Base-by-base conservation (phyloP, 1,139 yeast species). In the Blastobotrys serpentis region DNA sequence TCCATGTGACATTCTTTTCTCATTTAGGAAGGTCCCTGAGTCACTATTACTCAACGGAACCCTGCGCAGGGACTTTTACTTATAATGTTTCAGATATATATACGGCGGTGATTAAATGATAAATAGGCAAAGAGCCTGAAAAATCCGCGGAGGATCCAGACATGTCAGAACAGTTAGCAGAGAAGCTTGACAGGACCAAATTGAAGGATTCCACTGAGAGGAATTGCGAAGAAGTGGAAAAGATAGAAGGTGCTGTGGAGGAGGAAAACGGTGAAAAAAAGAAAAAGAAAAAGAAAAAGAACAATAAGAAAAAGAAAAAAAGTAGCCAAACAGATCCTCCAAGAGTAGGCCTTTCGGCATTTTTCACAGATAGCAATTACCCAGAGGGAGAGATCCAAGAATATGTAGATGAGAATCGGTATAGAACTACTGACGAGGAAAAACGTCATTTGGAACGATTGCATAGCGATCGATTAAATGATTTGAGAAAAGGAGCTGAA, bases 401-500 rank as follows among this genome's bases (percentile, higher is more conserved):
- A 39, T 67, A 74, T 81, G 57, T 54, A 38, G 95, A 87, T 56
- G 78, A 80, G 46, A 88, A 87, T 63, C 71, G 82, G 48, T 79
- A 79, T 63, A 79, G 98, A 56, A 79, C 86, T 16, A 89, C 97
- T 0, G 82, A 82, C 53, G 97, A 88, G 64, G 98, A 92, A 65
- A 78, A 82, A 66, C 76, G 97, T 56, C 83, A 86, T 58, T 68
- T 83, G 60, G 95, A 86, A 58, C 76, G 89, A 54, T 86, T 82
- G 63, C 72, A 75, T 53, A 76, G 78, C 56, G 73, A 75, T 54
- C 71, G 68, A 50, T 87, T 95, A 86, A 85, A 89, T 57, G 97
- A 90, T 56, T 83, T 89, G 70, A 81, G 99, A 61, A 88, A 89
- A 64, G 98, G 90, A 42, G 96, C 98, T 0, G 99, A 92, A 68